A percentile compares a stretch with the other conserved stretches of the same genome.
phyloP scores from a whole-genome alignment of 2,329 filamentous ascomycete species.

The Fusarium scirpi region DNA sequence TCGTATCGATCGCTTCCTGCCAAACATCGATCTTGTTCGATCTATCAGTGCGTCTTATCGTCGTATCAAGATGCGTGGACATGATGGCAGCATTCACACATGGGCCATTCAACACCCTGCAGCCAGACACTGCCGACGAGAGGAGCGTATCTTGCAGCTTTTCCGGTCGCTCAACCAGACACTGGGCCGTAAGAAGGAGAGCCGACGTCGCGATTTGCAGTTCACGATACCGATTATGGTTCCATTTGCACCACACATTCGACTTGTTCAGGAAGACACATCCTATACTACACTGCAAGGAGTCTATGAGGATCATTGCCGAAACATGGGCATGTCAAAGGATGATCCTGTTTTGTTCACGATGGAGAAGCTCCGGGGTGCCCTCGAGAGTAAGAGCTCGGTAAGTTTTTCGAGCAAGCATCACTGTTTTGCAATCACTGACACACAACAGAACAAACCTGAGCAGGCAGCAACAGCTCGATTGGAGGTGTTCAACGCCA shows the following conservation, averaged over 20 bases:
- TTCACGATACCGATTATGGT: slow-evolving; percentile 98
- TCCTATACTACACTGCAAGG: slow-evolving; percentile 95
- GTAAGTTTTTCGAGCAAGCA: slow-evolving; percentile 56
- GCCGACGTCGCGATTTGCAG: slow-evolving; percentile 89
- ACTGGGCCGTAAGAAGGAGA: slow-evolving; percentile 92
- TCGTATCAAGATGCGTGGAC: slow-evolving; percentile 93
- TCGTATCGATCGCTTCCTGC: slow-evolving; percentile 95
- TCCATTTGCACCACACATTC: slow-evolving; percentile 91
- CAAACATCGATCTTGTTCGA: slow-evolving; percentile 92
- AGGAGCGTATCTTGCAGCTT: slow-evolving; percentile 94
- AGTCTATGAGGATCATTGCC: slow-evolving; percentile 96
- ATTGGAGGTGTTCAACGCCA: slow-evolving; percentile 92
- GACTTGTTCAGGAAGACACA: slow-evolving; percentile 94
- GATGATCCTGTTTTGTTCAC: slow-evolving; percentile 96
- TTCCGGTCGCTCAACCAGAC: slow-evolving; percentile 98
- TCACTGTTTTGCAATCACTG: slow-evolving; percentile 6
- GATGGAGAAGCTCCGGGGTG: slow-evolving; percentile 89
- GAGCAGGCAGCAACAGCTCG: slow-evolving; percentile 80
- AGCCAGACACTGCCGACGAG: slow-evolving; percentile 88
- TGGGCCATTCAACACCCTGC: slow-evolving; percentile 98
- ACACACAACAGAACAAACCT: slow-evolving; percentile 66
- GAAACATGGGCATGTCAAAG: slow-evolving; percentile 86
- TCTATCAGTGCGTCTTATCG: slow-evolving; percentile 92
- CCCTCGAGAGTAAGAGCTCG: slow-evolving; percentile 75
- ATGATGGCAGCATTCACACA: slow-evolving; percentile 96